phyloP scores from a whole-genome alignment of 192 early-diverging fungal genomes.

The Linnemannia exigua region DNA sequence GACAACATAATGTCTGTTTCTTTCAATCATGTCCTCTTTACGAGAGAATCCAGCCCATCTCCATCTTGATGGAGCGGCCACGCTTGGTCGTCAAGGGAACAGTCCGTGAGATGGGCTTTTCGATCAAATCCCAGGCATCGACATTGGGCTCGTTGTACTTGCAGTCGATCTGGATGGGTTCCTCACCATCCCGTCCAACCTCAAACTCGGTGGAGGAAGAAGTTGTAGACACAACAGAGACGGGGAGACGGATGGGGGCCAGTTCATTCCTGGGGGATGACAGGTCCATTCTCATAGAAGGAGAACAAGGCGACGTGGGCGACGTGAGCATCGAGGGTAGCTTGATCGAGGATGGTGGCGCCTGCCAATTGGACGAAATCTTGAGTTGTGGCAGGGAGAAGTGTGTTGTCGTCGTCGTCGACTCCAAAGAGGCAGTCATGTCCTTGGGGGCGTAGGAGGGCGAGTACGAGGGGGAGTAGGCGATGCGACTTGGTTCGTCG shows the following conservation, averaged over 20 bases:
- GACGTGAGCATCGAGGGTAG: background rate
- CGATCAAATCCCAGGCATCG: constrained; percentile 57
- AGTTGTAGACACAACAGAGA: background rate
- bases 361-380: background rate
- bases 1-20: background rate
- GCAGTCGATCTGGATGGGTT: constrained; percentile 49
- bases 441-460: constrained; percentile 27
- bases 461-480: constrained; percentile 47
- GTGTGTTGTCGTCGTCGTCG: background rate
- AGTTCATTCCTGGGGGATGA: constrained; percentile 30
- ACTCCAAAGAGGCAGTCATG: background rate
- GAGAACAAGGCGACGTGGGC: background rate
- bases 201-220: constrained; percentile 2
- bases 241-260: constrained; percentile 36
- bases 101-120: constrained; percentile 44
- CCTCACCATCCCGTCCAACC: constrained; percentile 43
- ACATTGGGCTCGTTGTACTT: constrained; percentile 57
- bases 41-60: constrained; percentile 56
- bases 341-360: background rate
- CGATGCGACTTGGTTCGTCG: constrained; percentile 29
- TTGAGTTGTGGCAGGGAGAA: background rate
- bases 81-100: constrained; percentile 47
- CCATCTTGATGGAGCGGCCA: constrained; percentile 53
- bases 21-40: constrained; percentile 3
- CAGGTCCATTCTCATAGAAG: constrained; percentile 27